Evolutionary conservation across 2,329 filamentous ascomycete genomes (phyloP).

Genomic region (Aureobasidium namibiae): DNA sequence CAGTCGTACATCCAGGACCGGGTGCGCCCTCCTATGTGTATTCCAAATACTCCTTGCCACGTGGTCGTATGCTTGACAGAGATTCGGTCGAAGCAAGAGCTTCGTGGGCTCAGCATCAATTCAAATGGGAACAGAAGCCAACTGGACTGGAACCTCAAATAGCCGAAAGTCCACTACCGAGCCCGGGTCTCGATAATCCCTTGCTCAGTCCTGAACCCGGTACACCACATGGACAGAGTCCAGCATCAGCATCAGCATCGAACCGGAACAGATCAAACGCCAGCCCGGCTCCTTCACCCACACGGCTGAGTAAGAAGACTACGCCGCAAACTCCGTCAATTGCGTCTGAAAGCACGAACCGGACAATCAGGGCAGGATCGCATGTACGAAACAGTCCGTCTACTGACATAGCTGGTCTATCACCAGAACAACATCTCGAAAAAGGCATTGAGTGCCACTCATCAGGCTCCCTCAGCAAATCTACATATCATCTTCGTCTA

Average conservation of each 20-base stretch:
- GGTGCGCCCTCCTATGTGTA: conserved; percentile 70
- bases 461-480: conserved; percentile 78
- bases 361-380: conserved; percentile 33
- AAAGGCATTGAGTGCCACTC: conserved; percentile 90
- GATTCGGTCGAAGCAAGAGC: conserved; percentile 54
- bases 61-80: conserved; percentile 70
- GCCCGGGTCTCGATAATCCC: not conserved
- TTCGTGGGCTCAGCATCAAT: conserved; percentile 38
- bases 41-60: conserved; percentile 73
- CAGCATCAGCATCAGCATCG: conserved; percentile 15
- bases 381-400: conserved; percentile 29
- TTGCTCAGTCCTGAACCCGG: not conserved
- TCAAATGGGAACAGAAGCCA: conserved; percentile 49
- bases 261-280: conserved; percentile 25
- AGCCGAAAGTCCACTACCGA: not conserved
- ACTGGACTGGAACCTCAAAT: not conserved
- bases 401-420: conserved; percentile 50
- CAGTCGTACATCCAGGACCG: conserved; percentile 36
- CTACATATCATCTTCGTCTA: conserved; percentile 88
- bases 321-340: conserved; percentile 25
- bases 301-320: conserved; percentile 8
- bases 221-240: not conserved
- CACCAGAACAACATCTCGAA: conserved; percentile 78
- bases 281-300: conserved; percentile 15
- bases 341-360: conserved; percentile 31